Evolutionary conservation across 805 yeast species (phyloP).

Genomic region (Danielia reshetovae): DNA sequence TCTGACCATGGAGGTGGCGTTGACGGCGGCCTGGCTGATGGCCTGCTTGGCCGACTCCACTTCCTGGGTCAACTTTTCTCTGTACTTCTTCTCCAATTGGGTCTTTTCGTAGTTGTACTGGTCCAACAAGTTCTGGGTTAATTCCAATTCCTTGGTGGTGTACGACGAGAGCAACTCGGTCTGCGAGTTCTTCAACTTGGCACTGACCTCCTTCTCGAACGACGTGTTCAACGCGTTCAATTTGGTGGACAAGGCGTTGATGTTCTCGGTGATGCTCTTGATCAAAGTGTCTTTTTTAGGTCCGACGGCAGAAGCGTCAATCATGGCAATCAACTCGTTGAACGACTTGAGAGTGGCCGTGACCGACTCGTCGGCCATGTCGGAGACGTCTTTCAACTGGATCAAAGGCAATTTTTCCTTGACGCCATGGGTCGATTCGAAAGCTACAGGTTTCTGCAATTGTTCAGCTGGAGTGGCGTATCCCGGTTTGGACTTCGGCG

Average conservation of each 20-base stretch:
- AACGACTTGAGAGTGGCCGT: constrained; percentile 34
- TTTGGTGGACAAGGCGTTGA: constrained; percentile 28
- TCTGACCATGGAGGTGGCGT: constrained; percentile 64
- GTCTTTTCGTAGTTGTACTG: constrained; percentile 62
- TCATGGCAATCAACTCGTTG: constrained; percentile 34
- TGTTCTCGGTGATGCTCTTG: constrained; percentile 29
- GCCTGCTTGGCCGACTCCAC: constrained; percentile 63
- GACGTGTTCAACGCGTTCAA: constrained; percentile 28
- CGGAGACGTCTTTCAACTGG: constrained; percentile 18
- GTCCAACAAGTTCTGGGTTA: constrained; percentile 54
- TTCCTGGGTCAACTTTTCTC: constrained; percentile 56
- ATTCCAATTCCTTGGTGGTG: constrained; percentile 49
- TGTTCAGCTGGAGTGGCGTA: constrained; percentile 36
- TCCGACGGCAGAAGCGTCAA: constrained; percentile 26
- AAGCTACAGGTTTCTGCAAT: constrained; percentile 37
- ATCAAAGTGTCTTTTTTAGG: constrained; percentile 27
- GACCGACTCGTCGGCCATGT: constrained; percentile 30
- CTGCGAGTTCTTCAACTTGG: constrained; percentile 33
- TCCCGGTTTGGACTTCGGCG: constrained; percentile 4
- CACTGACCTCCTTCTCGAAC: constrained; percentile 35
- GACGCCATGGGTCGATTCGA: constrained; percentile 30
- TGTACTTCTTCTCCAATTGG: constrained; percentile 56
- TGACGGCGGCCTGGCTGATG: constrained; percentile 67
- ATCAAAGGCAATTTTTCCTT: constrained; percentile 32
- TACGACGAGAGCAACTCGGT: constrained; percentile 36